These are phyloP conservation scores for Ustilago esculenta DNA, from an alignment of 1,284 basidiomycete species.

Conservation along the genomic window DNA sequence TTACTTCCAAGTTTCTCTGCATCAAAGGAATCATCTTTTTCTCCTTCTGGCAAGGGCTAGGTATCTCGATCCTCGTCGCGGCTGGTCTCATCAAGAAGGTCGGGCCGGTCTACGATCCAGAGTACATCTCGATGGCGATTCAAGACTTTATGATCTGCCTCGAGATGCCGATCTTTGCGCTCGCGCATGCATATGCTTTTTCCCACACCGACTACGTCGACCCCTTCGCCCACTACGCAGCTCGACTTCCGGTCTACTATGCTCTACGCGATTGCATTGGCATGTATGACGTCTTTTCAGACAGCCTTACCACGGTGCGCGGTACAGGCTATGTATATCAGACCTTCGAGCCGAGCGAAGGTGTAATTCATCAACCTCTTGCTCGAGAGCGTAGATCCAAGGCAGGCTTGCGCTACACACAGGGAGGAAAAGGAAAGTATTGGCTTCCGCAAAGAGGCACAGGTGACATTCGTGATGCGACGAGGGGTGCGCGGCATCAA, in stretches of 20 bases:
- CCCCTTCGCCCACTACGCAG: conserved; percentile 46
- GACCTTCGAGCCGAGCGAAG: conserved; percentile 93
- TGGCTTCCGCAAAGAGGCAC: conserved; percentile 62
- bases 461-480: conserved; percentile 32
- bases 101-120: conserved; percentile 82
- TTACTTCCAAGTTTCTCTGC: conserved; percentile 77
- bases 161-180: conserved; percentile 97
- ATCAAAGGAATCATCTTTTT: conserved; percentile 95
- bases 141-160: conserved; percentile 76
- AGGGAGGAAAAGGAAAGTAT: conserved; percentile 77
- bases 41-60: conserved; percentile 92
- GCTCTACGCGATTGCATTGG: conserved; percentile 82
- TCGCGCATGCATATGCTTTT: conserved; percentile 90
- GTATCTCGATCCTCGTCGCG: conserved; percentile 86
- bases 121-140: conserved; percentile 68
- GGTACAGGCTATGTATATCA: conserved; percentile 94
- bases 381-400: conserved; percentile 51
- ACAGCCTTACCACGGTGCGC: conserved; percentile 81
- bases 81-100: conserved; percentile 77
- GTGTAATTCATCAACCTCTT: conserved; percentile 76
- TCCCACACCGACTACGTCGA: conserved; percentile 62
- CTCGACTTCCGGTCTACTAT: conserved; percentile 68
- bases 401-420: conserved; percentile 83
- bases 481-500: conserved; percentile 49
- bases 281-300: conserved; percentile 84